These are phyloP conservation scores for Cercospora sp. DNA, from an alignment of 2,329 filamentous ascomycete species.

Conservation along the genomic window DNA sequence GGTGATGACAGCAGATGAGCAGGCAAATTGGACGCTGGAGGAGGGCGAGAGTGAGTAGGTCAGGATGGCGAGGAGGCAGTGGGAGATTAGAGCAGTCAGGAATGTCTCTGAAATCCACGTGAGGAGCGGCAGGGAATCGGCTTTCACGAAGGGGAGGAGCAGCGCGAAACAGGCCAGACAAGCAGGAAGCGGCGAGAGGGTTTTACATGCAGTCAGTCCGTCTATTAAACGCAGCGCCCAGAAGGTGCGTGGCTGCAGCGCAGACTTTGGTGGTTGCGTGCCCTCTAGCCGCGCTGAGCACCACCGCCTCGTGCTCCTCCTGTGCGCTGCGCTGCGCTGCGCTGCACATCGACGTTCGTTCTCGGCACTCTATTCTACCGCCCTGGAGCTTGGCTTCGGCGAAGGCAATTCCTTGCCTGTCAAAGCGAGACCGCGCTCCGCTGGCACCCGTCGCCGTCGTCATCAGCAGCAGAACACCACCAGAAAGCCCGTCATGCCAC, in stretches of 20 bases:
- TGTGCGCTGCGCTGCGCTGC: neutral
- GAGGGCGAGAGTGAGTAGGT: neutral
- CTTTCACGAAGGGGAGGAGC: neutral
- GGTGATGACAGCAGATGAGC: neutral
- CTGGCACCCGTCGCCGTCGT: neutral
- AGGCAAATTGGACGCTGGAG: neutral
- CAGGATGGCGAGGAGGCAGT: neutral
- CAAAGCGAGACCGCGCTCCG: neutral
- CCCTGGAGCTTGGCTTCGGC: neutral
- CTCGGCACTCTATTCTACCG: neutral
- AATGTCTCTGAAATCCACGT: neutral
- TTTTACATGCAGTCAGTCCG: no score
- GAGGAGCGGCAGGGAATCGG: neutral
- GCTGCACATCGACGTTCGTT: neutral
- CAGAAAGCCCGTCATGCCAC: neutral
- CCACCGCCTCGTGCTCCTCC: neutral
- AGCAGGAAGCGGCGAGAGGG: neutral
- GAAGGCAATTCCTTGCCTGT: neutral
- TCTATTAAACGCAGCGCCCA: neutral
- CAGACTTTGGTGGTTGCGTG: neutral
- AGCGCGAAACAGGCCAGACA: neutral
- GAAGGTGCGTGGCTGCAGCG: neutral
- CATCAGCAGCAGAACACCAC: neutral
- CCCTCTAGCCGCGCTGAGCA: neutral
- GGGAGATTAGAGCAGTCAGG: neutral